Base-by-base conservation (phyloP, 106 monocot genomes). In the Acanthochlamys bracteata region DNA sequence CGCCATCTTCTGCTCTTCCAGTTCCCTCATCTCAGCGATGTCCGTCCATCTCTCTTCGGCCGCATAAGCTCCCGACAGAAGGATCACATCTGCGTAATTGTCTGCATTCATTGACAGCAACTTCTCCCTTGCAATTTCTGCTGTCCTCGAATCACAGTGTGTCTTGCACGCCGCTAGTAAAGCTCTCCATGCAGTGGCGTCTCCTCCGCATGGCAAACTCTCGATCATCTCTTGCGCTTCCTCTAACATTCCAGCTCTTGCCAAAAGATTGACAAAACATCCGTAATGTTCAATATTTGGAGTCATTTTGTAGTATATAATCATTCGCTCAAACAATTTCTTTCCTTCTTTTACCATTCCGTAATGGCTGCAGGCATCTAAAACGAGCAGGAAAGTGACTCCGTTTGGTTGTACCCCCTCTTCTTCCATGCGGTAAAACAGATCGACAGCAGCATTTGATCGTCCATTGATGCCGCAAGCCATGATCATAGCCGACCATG, bases 401-500 rank as follows among this genome's bases (percentile, higher is more conserved):
- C 75, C 75, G 24, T 86, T 82, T 11, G 86, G 86, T 39, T 19
- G 57, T 43, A 70, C 24, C 0, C 78, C 75, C 3, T 63, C 57
- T 57, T 46, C 53, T 40, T 69, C 65, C 86, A 86, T 86, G 57
- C 69, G n/a, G 15, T 60, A 16, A 24, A 82, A 79, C 7, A 78
- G 58, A 17, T 53, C 20, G 4, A 86, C 62, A 53, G 80, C 86
- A 39, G 55, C 60, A 53, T 41, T 59, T 0, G 75, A 41, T 24
- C 54, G 42, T 10, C 86, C 78, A 45, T 78, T 57, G 11, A 67
- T 54, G 16, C 72, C 86, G n/a, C 69, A 75, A 0, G 78, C 81
- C 64, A 61, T 59, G 21, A 86, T 86, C 78, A 86, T 81, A 20
- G 75, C 57, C 4, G 81, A 81, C 86, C 86, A 86, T 0, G 75